Base-by-base conservation (phyloP, 2,329 filamentous ascomycete species). In the Calonectria crousiana region DNA sequence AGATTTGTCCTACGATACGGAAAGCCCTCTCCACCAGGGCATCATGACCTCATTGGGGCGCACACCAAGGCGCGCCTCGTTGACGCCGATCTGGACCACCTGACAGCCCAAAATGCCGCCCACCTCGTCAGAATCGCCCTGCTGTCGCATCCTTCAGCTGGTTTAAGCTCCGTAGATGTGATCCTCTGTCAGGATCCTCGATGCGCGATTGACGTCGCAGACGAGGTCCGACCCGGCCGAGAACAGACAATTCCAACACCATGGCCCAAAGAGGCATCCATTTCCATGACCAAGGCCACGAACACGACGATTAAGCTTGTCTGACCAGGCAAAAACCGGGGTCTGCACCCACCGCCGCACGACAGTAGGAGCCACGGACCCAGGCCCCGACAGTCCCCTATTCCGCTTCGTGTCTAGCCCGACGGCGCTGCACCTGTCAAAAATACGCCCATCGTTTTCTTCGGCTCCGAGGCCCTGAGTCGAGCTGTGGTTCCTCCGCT, bases 391-490 rank as follows among this genome's bases (percentile, higher is more conserved):
- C 56, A 53, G 58, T 73, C 58, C 64, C 51, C 78, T 80, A 78
- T 79, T 75, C 78, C 78, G 44, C 65, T 78, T 79, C 76, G 77
- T 69, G 56, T 74, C 78, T 80, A 79, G 78, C 74, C 70, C 66
- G 28, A 71, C 71, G 52, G 66, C 67, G 70, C 76, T 66, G 67
- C 68, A 73, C 71, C 71, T 79, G 74, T 77, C 67, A 75, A 73
- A 73, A 53, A 41, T 13, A 66, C 32, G 16, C 8, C 65, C 34
- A 30, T 69, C n/a, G 34, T 44, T 49, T n/a, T 38, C 26, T 36
- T 73, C 71, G 71, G 71, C 67, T 73, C 71, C 71, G 71, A 69
- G 44, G 52, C 58, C 30, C 23, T 66, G 28, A 69, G 14, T 16
- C 18, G 14, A 56, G 26, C 16, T 44, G 26, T 49, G 47, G 47